Base-by-base conservation (phyloP, 2,329 filamentous ascomycete genomes). In the Aspergillus sp. region DNA sequence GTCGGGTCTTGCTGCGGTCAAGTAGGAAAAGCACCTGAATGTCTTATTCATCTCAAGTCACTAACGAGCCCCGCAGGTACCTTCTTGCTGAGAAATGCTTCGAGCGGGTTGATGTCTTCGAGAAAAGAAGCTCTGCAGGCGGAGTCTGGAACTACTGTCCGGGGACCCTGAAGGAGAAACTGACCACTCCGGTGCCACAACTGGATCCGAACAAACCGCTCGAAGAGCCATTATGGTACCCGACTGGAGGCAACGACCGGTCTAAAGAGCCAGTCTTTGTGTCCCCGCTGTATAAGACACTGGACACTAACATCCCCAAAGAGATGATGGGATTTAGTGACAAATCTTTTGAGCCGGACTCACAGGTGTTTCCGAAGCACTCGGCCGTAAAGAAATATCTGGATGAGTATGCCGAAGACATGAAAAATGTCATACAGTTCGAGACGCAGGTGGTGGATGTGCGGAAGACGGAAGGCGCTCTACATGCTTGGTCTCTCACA, bases 261-360 rank as follows among this genome's bases (percentile, higher is more conserved):
- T 25, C 25, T 25, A 62, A 63, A 8, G 71, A 83, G 1, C 84
- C 89, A 5, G 75, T 87, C 2, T 96, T 94, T 70, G 82, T 91
- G n/a, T 91, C 90, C 17, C 90, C 93, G 3, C 86, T 96, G 77
- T 97, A 97, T 74, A 86, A 92, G 51, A 79, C 83, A 23, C 80
- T 97, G 15, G 89, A 96, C 70, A 92, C 93, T 21, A 98, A 98
- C 73, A 92, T 97, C 51, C 90, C 92, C 0, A 86, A 89, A 61
- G 81, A 82, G 0, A 73, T 97, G 55, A 98, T 98, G 94, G 80
- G 83, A 3, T 97, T 88, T 73, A 88, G 88, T 4, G 90, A 94
- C 66, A 79, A 85, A 6, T 73, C 83, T 0, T 95, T 95, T 69
- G 82, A 85, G 0, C 69, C 81, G 1, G 82, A 86, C 11, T 81